Conservation (phyloP, 768 basidiomycete genomes). For the Naganishia friedmannii region DNA sequence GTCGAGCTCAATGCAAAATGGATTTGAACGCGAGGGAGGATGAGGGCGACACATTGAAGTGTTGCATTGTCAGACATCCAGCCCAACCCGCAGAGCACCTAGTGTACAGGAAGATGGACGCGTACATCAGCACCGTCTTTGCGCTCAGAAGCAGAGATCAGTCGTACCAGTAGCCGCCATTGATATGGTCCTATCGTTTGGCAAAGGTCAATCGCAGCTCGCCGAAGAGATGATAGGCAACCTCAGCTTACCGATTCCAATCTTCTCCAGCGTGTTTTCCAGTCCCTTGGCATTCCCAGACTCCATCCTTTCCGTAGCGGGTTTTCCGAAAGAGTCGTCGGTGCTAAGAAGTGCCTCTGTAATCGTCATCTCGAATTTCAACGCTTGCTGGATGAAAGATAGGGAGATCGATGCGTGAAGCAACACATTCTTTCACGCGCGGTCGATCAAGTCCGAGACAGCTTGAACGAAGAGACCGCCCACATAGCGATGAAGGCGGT, state of each 20-base stretch:
- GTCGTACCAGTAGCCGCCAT: conserved; percentile 42
- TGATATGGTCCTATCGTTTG: conserved; percentile 44
- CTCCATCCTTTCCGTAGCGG: not conserved
- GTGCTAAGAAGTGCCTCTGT: conserved; percentile 10
- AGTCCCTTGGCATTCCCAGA: conserved; percentile 34
- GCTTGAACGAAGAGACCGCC: not conserved
- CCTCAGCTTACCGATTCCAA: conserved; percentile 43
- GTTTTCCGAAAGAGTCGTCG: conserved; percentile 9
- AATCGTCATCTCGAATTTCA: conserved; percentile 6
- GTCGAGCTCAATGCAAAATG: conserved; percentile 75
- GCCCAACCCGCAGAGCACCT: conserved; percentile 48
- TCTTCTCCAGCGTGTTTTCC: conserved; percentile 46
- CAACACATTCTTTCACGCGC: too few species aligned
- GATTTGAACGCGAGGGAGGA: conserved; percentile 90
- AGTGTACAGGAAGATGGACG: too few species aligned
- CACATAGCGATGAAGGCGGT: not conserved
- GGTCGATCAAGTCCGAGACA: not conserved
- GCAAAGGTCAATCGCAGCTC: not conserved
- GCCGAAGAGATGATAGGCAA: not conserved
- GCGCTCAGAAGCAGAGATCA: not conserved
- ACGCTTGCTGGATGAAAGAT: not conserved
- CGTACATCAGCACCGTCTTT: not conserved
- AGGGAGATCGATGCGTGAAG: not conserved
- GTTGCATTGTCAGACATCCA: conserved; percentile 52
- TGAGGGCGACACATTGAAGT: conserved; percentile 64